Percentiles rank a stretch among this genome's conserved stretches.
These are phyloP conservation scores for Solanum bulbocastanum DNA, from an alignment of 257 asterid genomes.

Conservation along the genomic window DNA sequence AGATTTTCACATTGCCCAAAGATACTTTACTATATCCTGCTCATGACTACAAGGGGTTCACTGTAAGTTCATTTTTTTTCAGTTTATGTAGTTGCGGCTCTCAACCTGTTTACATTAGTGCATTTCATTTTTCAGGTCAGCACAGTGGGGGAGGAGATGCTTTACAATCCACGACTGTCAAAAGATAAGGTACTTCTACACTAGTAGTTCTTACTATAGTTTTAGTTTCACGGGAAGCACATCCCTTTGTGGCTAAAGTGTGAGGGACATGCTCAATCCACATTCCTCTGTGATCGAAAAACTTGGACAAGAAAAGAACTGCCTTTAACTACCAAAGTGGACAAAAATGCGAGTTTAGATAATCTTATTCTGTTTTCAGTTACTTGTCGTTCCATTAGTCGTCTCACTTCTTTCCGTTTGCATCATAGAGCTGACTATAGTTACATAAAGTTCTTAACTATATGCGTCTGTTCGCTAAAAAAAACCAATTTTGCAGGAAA, in stretches of 20 bases:
- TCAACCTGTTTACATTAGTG: neutral
- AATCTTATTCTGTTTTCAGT: neutral
- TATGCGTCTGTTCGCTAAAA: neutral
- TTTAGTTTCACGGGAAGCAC: neutral
- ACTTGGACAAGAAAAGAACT: neutral
- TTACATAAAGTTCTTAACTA: neutral
- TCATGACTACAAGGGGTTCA: constrained; percentile 94
- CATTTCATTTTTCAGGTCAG: constrained; percentile 39
- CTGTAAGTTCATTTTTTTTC: constrained; percentile 32
- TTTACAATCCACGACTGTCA: constrained; percentile 71
- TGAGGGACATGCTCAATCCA: neutral
- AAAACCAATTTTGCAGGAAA: constrained; percentile 41
- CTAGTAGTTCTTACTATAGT: neutral
- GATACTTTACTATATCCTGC: constrained; percentile 86
- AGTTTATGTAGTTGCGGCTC: neutral
- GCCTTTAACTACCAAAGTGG: neutral
- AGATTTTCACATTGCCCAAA: constrained; percentile 85
- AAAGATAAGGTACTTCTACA: constrained; percentile 64
- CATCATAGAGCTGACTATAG: neutral
- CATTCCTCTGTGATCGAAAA: neutral
- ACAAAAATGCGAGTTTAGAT: neutral
- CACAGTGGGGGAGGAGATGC: constrained; percentile 86
- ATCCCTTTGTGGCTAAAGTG: neutral
- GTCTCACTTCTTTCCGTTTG: neutral
- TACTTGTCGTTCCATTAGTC: neutral